These are phyloP conservation scores for Sistotremastrum suecicum DNA, from an alignment of 768 basidiomycete genomes.

Conservation along the genomic window DNA sequence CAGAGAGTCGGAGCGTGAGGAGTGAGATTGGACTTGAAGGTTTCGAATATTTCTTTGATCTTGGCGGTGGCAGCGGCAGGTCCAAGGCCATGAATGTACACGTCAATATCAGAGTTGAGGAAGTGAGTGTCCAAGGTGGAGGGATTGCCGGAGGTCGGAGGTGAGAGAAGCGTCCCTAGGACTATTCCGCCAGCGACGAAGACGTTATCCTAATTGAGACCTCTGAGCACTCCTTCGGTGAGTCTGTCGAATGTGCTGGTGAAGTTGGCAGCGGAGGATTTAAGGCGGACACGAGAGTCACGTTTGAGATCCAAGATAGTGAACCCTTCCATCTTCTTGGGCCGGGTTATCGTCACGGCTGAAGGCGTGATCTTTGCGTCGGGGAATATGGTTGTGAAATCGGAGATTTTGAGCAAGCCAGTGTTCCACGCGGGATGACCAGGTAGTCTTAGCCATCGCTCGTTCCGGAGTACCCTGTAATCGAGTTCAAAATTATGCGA, in stretches of 20 bases:
- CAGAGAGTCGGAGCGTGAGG: neutral
- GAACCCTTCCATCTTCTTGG: neutral
- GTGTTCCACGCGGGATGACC: neutral
- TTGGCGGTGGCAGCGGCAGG: constrained; percentile 1
- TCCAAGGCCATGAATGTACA: constrained; percentile 5
- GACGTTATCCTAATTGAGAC: constrained; percentile 6
- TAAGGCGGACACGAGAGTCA: neutral
- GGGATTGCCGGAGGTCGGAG: no score
- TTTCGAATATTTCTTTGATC: constrained; percentile 1
- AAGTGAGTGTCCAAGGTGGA: no score
- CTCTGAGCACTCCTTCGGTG: constrained; percentile 4
- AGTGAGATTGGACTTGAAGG: constrained; percentile 2
- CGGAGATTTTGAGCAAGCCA: neutral
- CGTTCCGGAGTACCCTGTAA: neutral
- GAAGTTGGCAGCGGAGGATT: constrained; percentile 1
- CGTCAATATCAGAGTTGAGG: constrained; percentile 3
- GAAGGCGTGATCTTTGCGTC: neutral
- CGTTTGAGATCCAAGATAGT: constrained; percentile 1
- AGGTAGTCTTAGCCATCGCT: neutral
- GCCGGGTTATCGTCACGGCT: neutral
- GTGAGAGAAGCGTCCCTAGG: constrained; percentile 1
- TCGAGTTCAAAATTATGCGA: no score
- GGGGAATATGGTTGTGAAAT: neutral
- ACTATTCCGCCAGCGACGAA: constrained; percentile 8
- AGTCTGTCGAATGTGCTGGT: neutral